Conservation (phyloP, 1,284 basidiomycete species). For the Ceratobasidium papillatum region DNA sequence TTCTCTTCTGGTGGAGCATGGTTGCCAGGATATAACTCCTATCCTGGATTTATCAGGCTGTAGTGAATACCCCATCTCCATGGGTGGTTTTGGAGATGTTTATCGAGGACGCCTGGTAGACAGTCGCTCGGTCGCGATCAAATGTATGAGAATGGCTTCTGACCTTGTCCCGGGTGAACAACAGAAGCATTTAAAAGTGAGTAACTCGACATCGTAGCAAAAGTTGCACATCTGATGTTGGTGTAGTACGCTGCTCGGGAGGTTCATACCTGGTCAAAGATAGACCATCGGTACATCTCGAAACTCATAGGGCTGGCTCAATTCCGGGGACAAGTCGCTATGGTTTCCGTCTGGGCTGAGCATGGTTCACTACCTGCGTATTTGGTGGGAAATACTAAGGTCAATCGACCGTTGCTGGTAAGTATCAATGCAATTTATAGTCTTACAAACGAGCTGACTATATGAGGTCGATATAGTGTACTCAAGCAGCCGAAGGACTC, state of each 20-base stretch:
- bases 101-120: not conserved
- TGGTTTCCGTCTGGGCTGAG: conserved; percentile 3
- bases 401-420: not conserved
- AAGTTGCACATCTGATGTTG: not conserved
- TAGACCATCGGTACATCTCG: not conserved
- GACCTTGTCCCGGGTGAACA: not conserved
- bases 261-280: conserved; percentile 6
- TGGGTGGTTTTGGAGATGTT: conserved; percentile 5
- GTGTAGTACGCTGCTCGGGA: conserved; percentile 1
- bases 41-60: not conserved
- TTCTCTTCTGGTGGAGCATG: not conserved
- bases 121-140: not conserved
- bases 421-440: not conserved
- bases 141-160: not conserved
- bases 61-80: not conserved
- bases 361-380: not conserved
- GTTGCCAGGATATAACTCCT: not conserved
- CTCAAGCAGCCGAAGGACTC: not conserved
- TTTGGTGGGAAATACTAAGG: not conserved
- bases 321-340: not conserved
- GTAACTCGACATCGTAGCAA: not conserved
- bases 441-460: not conserved
- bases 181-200: not conserved
- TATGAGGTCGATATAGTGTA: not conserved
- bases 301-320: not conserved